Percentiles rank a stretch among this genome's conserved stretches.
phyloP scores from a whole-genome alignment of 306 rosid species.

The apple (Malus domestica) region DNA sequence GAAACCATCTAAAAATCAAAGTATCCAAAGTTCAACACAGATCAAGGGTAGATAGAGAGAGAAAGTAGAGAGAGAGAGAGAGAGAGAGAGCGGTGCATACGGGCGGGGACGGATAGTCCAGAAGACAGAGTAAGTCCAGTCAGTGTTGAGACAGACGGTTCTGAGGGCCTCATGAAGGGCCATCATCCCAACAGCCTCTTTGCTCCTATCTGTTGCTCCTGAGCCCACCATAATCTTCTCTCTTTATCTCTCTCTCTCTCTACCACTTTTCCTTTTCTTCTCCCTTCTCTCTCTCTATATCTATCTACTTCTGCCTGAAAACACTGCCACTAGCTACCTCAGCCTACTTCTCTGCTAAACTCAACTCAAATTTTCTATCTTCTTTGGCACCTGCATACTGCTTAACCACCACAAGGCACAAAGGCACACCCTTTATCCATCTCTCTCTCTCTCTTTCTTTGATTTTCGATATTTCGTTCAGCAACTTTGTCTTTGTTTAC shows the following conservation, averaged over 20 bases:
- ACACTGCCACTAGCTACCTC: not conserved
- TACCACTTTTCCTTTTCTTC: constrained; percentile 6
- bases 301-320: not conserved
- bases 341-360: not conserved
- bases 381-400: constrained; percentile 1
- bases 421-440: constrained; percentile 5
- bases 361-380: constrained; percentile 6
- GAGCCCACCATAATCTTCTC: constrained; percentile 79
- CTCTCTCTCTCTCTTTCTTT: not conserved
- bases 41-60: not conserved
- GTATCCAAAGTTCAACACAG: not conserved
- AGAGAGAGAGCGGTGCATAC: constrained; percentile 38
- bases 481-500: constrained; percentile 4
- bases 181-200: constrained; percentile 99
- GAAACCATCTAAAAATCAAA: constrained; percentile 16
- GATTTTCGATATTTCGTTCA: not conserved
- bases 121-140: constrained; percentile 99
- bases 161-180: constrained; percentile 99
- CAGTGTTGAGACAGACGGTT: constrained; percentile 58
- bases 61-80: constrained; percentile 7
- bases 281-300: constrained; percentile 1
- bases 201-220: constrained; percentile 94
- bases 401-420: constrained; percentile 22
- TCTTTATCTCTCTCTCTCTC: constrained; percentile 36
- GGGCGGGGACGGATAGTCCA: constrained; percentile 99